Evolutionary conservation across 805 yeast species (phyloP), one percentile per base, ranked within the genome.

Genomic region (Pichia nanzhaoensis): DNA sequence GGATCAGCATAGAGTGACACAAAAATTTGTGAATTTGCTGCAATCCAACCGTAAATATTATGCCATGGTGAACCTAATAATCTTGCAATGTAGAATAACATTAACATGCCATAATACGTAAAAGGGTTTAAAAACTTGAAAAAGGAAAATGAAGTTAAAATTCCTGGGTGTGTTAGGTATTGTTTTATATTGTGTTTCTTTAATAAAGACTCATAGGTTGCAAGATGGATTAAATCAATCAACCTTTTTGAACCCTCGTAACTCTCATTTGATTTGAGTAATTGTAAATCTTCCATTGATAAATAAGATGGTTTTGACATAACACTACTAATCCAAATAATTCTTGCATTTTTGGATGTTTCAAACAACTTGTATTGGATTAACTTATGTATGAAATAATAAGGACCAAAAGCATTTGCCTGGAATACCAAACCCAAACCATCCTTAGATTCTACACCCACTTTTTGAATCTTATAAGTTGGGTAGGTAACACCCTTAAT

Each of bases 381-480:
- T 18, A 91, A 65, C 51, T 76, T 80, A 53, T 84, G 85, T 44
- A 90, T 71, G 43, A 93, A 67, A 62, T 81, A 93, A 67, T 85
- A 90, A 2, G 98, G 98, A 0, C 95, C 96, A 66, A 93, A 87
- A n/a, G 91, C 96, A 59, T 93, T 93, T 5, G 93, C 95, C 64
- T 93, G 95, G 68, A 91, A 93, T 4, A 89, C 88, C 27, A 84
- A 67, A 1, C 98, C 97, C 70, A 91, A 55, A 0, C 78, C 89
- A 63, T 93, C 99, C 17, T 57, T 61, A 1, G 95, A 78, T 56
- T 75, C 78, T 21, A 82, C 80, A 4, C 97, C 96, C 16, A 77
- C 72, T 46, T 75, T 71, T 69, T 93, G 98, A 33, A 84, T 73
- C 64, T 91, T 89, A 66, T 85, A 90, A 1, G 80, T 78, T 8